Conservation (phyloP, 495 filamentous ascomycete genomes). For the Sabuloglossum arenarium region DNA sequence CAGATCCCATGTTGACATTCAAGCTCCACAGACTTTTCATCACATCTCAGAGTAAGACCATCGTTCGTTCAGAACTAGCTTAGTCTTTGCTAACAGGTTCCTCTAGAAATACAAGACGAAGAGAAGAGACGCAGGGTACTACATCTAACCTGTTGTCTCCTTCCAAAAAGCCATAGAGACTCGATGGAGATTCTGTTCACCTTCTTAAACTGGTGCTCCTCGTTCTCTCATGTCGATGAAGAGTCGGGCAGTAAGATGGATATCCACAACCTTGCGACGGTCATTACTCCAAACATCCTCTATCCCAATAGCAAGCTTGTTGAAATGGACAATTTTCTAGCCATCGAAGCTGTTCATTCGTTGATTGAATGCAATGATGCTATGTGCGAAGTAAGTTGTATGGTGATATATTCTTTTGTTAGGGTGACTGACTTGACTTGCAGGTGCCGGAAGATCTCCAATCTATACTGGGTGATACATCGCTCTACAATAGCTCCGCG, state of each 20-base stretch:
- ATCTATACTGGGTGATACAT: conserved; percentile 61
- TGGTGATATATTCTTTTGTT: conserved; percentile 4
- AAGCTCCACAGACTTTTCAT: conserved; percentile 88
- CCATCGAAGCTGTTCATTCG: conserved; percentile 77
- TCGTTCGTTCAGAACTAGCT: background rate
- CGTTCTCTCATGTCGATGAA: conserved; percentile 92
- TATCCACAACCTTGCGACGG: conserved; percentile 93
- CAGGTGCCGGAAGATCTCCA: conserved; percentile 87
- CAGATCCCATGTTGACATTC: conserved; percentile 84
- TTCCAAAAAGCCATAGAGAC: conserved; percentile 85
- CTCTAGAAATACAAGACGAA: conserved; percentile 54
- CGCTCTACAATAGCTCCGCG: conserved; percentile 54
- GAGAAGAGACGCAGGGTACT: conserved; percentile 68
- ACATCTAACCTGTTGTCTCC: conserved; percentile 79
- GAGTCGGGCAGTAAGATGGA: conserved; percentile 95
- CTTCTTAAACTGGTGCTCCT: conserved; percentile 95
- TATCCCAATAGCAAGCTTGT: conserved; percentile 51
- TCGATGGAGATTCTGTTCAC: conserved; percentile 85
- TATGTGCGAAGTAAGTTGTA: conserved; percentile 74
- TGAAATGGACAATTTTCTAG: conserved; percentile 61
- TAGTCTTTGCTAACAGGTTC: conserved; percentile 12
- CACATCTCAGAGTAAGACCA: conserved; percentile 52
- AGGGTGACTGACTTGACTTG: background rate
- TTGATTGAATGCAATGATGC: conserved; percentile 83
- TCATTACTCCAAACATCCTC: conserved; percentile 91